A percentile compares a stretch with the other conserved stretches of the same genome.
phyloP scores from a whole-genome alignment of 1,284 basidiomycete genomes.

The Apiotrichum sp. region DNA sequence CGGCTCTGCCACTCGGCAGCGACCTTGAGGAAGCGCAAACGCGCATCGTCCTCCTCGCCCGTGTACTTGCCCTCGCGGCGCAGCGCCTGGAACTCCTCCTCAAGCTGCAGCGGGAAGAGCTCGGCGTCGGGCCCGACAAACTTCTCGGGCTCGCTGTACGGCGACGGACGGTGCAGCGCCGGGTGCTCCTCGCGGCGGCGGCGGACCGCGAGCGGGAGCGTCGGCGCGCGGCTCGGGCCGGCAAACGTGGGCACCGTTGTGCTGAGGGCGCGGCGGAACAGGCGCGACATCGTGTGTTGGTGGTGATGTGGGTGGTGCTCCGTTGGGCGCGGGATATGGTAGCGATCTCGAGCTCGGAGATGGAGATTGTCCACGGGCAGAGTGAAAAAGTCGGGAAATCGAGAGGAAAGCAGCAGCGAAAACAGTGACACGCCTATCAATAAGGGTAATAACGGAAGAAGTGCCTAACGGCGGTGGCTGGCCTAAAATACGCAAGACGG shows the following conservation, averaged over 20 bases:
- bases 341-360: neutral
- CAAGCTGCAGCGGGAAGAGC: conserved; percentile 29
- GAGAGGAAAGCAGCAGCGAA: too few species aligned
- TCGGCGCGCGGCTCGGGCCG: conserved; percentile 16
- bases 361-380: neutral
- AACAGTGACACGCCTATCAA: too few species aligned
- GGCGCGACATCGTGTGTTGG: conserved; percentile 30
- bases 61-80: conserved; percentile 23
- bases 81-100: conserved; percentile 35
- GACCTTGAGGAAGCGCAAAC: conserved; percentile 31
- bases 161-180: conserved; percentile 13
- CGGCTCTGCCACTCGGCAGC: conserved; percentile 33
- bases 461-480: too few species aligned
- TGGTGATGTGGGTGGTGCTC: neutral
- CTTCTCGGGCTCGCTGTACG: conserved; percentile 18
- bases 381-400: too few species aligned
- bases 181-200: conserved; percentile 25
- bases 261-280: conserved; percentile 31
- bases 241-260: conserved; percentile 14
- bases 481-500: too few species aligned
- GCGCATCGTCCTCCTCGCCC: conserved; percentile 30
- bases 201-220: conserved; percentile 33
- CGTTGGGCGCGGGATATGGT: neutral
- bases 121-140: conserved; percentile 13
- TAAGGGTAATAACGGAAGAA: too few species aligned